Evolutionary conservation across 202 grass and related monocot species (phyloP).

Genomic region (Panicum hallii): DNA sequence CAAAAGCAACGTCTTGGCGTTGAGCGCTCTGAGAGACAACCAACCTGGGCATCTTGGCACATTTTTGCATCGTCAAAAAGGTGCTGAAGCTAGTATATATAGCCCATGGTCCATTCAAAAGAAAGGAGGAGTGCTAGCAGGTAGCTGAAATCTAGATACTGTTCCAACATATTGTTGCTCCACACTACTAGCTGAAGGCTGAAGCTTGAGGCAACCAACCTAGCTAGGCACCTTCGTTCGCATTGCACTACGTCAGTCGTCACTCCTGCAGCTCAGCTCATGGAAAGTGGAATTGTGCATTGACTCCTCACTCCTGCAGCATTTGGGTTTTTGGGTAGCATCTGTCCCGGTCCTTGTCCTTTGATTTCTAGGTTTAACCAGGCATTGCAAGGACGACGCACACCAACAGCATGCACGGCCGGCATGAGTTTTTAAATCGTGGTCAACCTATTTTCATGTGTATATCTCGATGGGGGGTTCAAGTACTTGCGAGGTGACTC

Average conservation of each 20-base stretch:
- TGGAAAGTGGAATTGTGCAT: background rate
- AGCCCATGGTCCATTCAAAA: background rate
- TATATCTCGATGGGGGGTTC: no score
- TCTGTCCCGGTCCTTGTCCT: constrained; percentile 12
- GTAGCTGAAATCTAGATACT: constrained; percentile 4
- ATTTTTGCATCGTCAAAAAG: constrained; percentile 15
- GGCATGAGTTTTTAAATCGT: background rate
- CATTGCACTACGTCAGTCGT: no score
- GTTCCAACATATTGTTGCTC: constrained; percentile 39
- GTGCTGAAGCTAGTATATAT: background rate
- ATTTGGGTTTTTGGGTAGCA: background rate
- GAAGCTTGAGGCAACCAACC: no score
- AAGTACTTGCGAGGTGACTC: background rate
- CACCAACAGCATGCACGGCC: background rate
- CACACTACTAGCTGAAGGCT: background rate
- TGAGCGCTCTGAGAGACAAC: background rate
- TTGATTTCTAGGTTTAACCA: background rate
- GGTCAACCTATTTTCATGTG: background rate
- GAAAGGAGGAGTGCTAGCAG: background rate
- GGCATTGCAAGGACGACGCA: background rate
- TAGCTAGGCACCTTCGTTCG: no score
- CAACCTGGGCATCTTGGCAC: constrained; percentile 26
- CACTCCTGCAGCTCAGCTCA: no score
- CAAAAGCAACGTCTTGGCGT: constrained; percentile 31
- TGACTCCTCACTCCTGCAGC: background rate